Conservation (phyloP, 108 stramenopile species). For the Cyclotella cryptica region DNA sequence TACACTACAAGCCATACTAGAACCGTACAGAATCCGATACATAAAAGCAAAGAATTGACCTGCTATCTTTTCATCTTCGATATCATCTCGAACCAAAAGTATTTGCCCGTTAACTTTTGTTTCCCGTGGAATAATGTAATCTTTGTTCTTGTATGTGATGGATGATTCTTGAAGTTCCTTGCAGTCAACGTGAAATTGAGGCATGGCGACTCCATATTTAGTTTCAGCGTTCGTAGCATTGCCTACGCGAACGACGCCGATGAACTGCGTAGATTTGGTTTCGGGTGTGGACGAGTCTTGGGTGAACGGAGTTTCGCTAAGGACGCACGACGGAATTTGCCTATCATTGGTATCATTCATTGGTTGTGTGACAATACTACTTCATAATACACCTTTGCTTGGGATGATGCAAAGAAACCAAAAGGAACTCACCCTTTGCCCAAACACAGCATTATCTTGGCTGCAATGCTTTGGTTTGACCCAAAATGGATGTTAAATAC, state of each 20-base stretch:
- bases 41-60: slow-evolving; percentile 44
- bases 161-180: slow-evolving; percentile 8
- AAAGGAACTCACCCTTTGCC: slow-evolving; percentile 29
- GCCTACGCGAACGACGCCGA: slow-evolving; percentile 29
- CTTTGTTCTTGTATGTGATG: slow-evolving; percentile 16
- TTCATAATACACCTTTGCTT: neutral
- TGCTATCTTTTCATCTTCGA: slow-evolving; percentile 34
- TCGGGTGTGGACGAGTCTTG: slow-evolving; percentile 6
- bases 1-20: slow-evolving; percentile 26
- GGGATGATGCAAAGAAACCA: neutral
- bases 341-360: slow-evolving; percentile 3
- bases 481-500: slow-evolving; percentile 43
- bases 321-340: slow-evolving; percentile 16
- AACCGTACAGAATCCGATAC: slow-evolving; percentile 45
- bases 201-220: slow-evolving; percentile 38
- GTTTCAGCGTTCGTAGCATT: slow-evolving; percentile 3
- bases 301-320: slow-evolving; percentile 31
- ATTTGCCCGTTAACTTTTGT: slow-evolving; percentile 41
- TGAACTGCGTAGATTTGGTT: slow-evolving; percentile 19
- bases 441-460: slow-evolving; percentile 37
- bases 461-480: slow-evolving; percentile 39
- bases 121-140: slow-evolving; percentile 31
- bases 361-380: neutral
- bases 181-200: slow-evolving; percentile 37
- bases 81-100: slow-evolving; percentile 26